A percentile compares a stretch with the other conserved stretches of the same genome.
These are phyloP conservation scores for Strigomonas culicis DNA, from an alignment of 208 protist species.

Conservation along the genomic window DNA sequence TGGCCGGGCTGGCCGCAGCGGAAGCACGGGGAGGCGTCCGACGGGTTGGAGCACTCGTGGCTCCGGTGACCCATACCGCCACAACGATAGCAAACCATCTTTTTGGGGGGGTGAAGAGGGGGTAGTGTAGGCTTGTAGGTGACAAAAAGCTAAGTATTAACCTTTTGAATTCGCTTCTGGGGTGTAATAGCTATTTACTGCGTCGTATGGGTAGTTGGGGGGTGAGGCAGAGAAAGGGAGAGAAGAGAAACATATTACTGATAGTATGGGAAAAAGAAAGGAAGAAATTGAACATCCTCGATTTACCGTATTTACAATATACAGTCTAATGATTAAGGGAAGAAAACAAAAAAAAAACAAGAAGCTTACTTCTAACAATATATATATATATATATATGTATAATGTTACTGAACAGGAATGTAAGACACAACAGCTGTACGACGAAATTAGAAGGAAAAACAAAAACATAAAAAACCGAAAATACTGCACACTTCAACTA, in stretches of 20 bases:
- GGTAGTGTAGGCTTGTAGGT: too few relatives aligned
- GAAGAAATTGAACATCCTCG: background rate
- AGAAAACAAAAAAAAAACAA: background rate
- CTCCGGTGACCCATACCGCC: constrained; percentile 75
- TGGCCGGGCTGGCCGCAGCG: constrained; percentile 77
- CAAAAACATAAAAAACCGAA: background rate
- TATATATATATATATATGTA: background rate
- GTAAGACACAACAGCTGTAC: background rate
- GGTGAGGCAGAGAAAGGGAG: background rate
- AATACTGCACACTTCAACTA: background rate
- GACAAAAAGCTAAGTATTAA: too few relatives aligned
- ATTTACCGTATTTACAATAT: background rate
- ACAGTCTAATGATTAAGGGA: background rate
- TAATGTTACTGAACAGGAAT: background rate
- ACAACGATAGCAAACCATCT: constrained; percentile 88
- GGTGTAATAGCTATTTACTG: too few relatives aligned
- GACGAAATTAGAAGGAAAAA: too few relatives aligned
- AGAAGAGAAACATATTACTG: constrained; percentile 10
- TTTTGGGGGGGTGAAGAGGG: constrained; percentile 9
- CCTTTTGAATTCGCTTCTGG: too few relatives aligned
- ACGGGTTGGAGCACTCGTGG: constrained; percentile 60
- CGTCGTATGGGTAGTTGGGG: constrained; percentile 4
- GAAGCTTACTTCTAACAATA: background rate
- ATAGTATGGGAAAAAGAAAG: background rate
- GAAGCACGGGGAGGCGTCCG: constrained; percentile 62